Evolutionary conservation across 441 rosid species (phyloP).

Genomic region (Pelargonium fulgidum): DNA sequence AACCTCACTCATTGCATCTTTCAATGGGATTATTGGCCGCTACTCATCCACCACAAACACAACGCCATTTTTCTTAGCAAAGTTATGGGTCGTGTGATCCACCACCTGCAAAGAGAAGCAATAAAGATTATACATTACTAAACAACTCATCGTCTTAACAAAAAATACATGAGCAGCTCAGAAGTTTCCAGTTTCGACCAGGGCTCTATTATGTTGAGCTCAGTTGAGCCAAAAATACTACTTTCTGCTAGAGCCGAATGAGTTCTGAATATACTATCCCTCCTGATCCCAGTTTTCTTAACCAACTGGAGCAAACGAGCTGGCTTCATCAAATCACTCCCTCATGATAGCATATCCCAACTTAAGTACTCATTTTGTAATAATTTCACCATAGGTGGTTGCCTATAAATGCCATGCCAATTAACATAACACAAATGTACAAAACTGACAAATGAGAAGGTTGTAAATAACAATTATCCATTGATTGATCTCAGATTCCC

Average conservation of each 20-base stretch:
- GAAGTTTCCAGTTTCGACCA: no score
- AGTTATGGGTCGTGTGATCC: slow-evolving; percentile 59
- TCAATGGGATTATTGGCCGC: background rate
- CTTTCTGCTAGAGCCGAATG: no score
- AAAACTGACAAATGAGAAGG: background rate
- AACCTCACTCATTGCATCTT: no score
- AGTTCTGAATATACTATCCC: no score
- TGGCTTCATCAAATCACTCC: no score
- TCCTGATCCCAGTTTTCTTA: background rate
- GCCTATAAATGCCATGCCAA: background rate
- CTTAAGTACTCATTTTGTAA: background rate
- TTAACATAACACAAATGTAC: background rate
- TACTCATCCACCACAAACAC: slow-evolving; percentile 36
- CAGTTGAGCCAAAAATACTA: no score
- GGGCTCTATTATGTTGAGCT: no score
- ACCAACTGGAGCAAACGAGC: background rate
- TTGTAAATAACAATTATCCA: no score
- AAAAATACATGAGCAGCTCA: no score
- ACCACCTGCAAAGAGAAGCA: slow-evolving; percentile 37
- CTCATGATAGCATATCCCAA: no score
- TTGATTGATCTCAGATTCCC: no score
- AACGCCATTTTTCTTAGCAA: slow-evolving; percentile 35
- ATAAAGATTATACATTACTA: background rate
- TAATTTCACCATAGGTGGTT: background rate
- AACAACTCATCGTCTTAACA: background rate